Evolutionary conservation across 768 basidiomycete genomes (phyloP), one percentile per base, ranked within the genome.

Genomic region (Hortiboletus flavorubellus): DNA sequence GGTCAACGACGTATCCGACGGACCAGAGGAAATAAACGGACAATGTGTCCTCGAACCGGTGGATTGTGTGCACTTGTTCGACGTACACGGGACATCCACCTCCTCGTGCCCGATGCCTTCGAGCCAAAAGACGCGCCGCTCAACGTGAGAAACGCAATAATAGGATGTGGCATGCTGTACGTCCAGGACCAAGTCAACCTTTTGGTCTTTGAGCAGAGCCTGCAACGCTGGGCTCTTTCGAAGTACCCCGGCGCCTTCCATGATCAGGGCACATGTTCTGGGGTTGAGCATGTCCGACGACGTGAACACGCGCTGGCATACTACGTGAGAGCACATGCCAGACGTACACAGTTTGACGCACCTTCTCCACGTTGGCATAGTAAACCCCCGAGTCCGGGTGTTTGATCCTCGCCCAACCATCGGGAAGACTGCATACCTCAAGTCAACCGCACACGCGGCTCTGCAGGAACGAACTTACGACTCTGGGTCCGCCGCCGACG

Each of bases 361-460:
- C 74, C 62, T 64, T 68, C 18, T 72, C 70, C 42, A 55, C 26
- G 31, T 75, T 51, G 31, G 63, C 64, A 49, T 69, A 75, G 39
- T 69, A 72, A 11, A 60, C 58, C 14, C 68, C 71, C n/a, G 59
- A 63, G 16, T 75, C 73, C 10, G 68, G 71, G 49, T 75, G 72
- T 15, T 46, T 58, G 44, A 66, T 35, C 51, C 43, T 58, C n/a
- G 23, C 38, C 73, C 73, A 75, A 15, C 62, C 72, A 10, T 15
- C 10, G 5, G 64, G 59, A 39, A 57, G 51, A 21, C 61, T 61
- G 8, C 33, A 42, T 10, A 9, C 10, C 15, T 16, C n/a, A 41
- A n/a, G 45, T 67, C 52, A 58, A 29, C 26, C 16, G 2, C 18
- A 1, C 12, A 40, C 14, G 11, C n/a, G 2, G 3, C n/a, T 43